A percentile compares a stretch with the other conserved stretches of the same genome.
Conservation (phyloP, 2,329 filamentous ascomycete genomes). For the Talaromyces albobiverticillius region DNA sequence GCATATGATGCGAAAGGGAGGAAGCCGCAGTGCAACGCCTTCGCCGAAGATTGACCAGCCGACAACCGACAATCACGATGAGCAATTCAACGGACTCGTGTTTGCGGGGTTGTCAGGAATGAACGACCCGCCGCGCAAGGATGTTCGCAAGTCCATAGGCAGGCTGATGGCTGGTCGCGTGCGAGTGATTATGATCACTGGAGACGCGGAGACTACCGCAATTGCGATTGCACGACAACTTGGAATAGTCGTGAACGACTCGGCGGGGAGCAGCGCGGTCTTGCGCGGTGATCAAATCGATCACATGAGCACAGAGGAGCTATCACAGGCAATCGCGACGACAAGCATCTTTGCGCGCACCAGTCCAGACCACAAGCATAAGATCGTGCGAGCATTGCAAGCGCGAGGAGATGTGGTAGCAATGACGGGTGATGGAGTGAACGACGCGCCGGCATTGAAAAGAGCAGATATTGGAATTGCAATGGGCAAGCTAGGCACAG, state of each 20-base stretch:
- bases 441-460: conserved; percentile 94
- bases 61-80: conserved; percentile 45
- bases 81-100: conserved; percentile 75
- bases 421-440: conserved; percentile 98
- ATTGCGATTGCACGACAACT: conserved; percentile 90
- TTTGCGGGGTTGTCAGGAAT: conserved; percentile 95
- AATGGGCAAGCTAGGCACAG: conserved; percentile 92
- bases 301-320: conserved; percentile 78
- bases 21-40: conserved; percentile 54
- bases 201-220: conserved; percentile 91
- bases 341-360: conserved; percentile 96
- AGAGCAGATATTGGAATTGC: conserved; percentile 97
- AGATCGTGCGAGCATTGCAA: conserved; percentile 89
- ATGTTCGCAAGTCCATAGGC: conserved; percentile 84
- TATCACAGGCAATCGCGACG: conserved; percentile 78
- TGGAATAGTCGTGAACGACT: conserved; percentile 77
- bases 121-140: conserved; percentile 91
- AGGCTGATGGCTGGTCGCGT: conserved; percentile 91
- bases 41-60: conserved; percentile 26
- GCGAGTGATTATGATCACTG: conserved; percentile 98
- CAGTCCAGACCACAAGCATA: conserved; percentile 96
- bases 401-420: conserved; percentile 92
- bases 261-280: conserved; percentile 60
- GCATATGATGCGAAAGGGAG: conserved; percentile 46
- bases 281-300: conserved; percentile 91